These are phyloP conservation scores for Sanguinoderma infundibulare DNA, from an alignment of 1,284 basidiomycete species.

Conservation along the genomic window DNA sequence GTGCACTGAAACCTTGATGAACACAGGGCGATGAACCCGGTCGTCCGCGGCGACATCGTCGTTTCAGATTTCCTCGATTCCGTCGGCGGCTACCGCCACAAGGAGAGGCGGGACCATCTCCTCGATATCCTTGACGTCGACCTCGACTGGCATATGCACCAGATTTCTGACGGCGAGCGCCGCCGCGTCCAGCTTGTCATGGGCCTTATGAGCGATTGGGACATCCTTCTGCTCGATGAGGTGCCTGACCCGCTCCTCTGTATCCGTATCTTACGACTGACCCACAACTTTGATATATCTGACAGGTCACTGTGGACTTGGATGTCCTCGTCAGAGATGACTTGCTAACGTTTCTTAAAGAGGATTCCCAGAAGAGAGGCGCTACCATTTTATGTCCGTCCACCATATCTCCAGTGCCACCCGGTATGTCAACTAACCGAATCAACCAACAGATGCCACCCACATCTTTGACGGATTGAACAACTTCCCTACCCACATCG, in stretches of 20 bases:
- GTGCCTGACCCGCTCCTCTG: constrained; percentile 41
- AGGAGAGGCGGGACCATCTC: constrained; percentile 84
- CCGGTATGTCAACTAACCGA: neutral
- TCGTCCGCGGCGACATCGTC: constrained; percentile 89
- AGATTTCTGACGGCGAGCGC: constrained; percentile 95
- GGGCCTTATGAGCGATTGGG: constrained; percentile 97
- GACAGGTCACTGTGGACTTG: constrained; percentile 94
- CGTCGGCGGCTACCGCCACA: constrained; percentile 94
- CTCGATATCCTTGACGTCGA: constrained; percentile 95
- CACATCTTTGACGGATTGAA: constrained; percentile 94
- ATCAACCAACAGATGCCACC: constrained; percentile 83
- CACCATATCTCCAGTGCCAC: neutral
- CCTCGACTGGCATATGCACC: constrained; percentile 91
- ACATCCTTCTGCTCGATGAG: constrained; percentile 93
- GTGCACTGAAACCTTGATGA: neutral
- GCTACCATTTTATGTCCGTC: constrained; percentile 90
- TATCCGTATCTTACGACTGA: neutral
- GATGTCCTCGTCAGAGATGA: constrained; percentile 96
- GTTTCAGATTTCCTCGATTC: constrained; percentile 93
- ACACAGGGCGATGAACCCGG: constrained; percentile 89
- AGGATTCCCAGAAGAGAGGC: constrained; percentile 80
- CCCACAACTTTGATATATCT: neutral
- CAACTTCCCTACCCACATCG: constrained; percentile 87
- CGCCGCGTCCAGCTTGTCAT: constrained; percentile 94
- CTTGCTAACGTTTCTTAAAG: constrained; percentile 85